Evolutionary conservation across 495 filamentous ascomycete genomes (phyloP), one percentile per base, ranked within the genome.

Genomic region (Penicillium bovifimosum): DNA sequence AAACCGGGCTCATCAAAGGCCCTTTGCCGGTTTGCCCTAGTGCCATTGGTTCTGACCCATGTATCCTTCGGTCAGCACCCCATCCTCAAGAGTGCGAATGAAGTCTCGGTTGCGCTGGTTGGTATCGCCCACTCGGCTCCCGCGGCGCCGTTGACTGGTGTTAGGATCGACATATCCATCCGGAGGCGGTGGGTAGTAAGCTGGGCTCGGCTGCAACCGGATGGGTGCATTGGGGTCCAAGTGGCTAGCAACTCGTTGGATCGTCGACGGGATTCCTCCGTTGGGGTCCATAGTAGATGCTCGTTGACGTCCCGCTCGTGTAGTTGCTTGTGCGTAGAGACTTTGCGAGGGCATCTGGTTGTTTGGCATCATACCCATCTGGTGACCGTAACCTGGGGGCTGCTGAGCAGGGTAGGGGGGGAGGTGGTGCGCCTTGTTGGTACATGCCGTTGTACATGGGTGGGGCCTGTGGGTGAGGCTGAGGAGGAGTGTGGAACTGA

Each of bases 251-350:
- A 97, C 93, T 51, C 95, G 76, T 64, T 99, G 95, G 47, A 99
- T 91, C 0, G 91, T 84, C 9, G 88, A 81, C 0, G 95, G 95
- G 47, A 99, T 92, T 6, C 93, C 92, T 62, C 88, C 85, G 60
- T 95, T 87, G 53, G 91, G 88, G 63, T 96, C 92, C 84, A 96
- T 90, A 7, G 95, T 99, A 32, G 91, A 90, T 10, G 95, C 92
- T 48, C 95, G 84, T 71, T 96, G 92, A 18, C 95, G 82, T 29
- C 84, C 90, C 34, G 86, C 85, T 50, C 90, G 78, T 39, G 86
- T 85, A 11, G 87, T 87, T 35, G 89, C 88, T 73, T 96, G 93
- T 3, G 88, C 80, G 58, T 96, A 96, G 32, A 96, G 77, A 58
- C 84, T 91, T 53, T 81, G 74, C 18, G 55, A 43, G 6, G 88